Base-by-base conservation (phyloP, 305 asterid species). In the Petunia hybrid region DNA sequence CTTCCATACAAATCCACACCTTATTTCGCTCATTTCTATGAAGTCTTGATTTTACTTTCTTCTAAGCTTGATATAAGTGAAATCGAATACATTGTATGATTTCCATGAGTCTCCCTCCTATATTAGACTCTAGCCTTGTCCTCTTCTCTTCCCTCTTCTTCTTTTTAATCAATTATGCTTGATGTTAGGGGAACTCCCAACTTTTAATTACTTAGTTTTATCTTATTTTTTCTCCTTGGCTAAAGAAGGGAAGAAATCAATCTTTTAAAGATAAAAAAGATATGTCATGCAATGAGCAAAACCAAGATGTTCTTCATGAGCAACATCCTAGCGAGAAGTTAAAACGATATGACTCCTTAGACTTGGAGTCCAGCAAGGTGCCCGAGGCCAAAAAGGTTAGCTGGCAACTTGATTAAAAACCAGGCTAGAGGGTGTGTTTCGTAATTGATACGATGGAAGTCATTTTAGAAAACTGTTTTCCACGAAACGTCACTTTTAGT, bases 311-410 rank as follows among this genome's bases (percentile, higher is more conserved):
- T 71, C 31, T 13, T 2, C 59, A 16, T 8, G 5, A 14, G 10
- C 53, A 42, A 1, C 73, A 81, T 38, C 84, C 91, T 3, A 2
- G 64, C 61, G 57, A 69, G 0, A 85, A 80, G 48, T 84, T 88
- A 76, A 80, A 60, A 55, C 84, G 89, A 56, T 31, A 64, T 1
- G 91, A 90, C 35, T 90, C 93, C 4, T 81, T 88, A 56, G 90
- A 87, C 75, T 43, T 87, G 14, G 91, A 88, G 38, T 83, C 91
- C 16, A 85, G 87, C 77, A 79, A 65, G 16, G 4, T 73, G 39
- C 61, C 31, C 5, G 53, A 6, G 7, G 48, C 31, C 46, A 1
- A 45, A 75, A 60, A 43, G 39, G 5, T 81, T 66, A 71, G 38
- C 53, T 16, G 51, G 70, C 31, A 56, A 39, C 43, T 63, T 48